A percentile compares a stretch with the other conserved stretches of the same genome.
Evolutionary conservation across 75 land plant genomes (phyloP).

Genomic region (Sequoia sempervirens): DNA sequence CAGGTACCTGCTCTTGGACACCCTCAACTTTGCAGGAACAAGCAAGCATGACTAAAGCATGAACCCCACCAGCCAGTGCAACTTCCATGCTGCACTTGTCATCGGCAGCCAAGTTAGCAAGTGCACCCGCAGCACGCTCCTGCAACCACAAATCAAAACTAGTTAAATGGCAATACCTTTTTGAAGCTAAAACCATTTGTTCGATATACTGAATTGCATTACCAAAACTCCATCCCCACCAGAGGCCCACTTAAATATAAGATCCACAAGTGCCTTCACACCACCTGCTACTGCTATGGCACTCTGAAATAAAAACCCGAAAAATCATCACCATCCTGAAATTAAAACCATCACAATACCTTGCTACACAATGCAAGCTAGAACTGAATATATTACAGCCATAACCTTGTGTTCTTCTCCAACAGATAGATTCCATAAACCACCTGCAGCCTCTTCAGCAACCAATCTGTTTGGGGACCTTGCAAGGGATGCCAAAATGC

Average conservation of each 20-base stretch:
- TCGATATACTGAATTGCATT: constrained; percentile 2
- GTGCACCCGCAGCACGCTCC: constrained; percentile 99
- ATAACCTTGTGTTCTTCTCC: constrained; percentile 98
- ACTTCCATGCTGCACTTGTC: constrained; percentile 97
- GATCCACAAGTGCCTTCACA: constrained; percentile 90
- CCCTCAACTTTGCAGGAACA: constrained; percentile 86
- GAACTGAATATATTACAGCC: neutral
- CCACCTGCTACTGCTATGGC: constrained; percentile 98
- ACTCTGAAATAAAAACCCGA: constrained; percentile 35
- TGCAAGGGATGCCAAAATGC: constrained; percentile 73
- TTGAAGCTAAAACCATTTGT: neutral
- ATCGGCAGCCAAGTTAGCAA: constrained; percentile 97
- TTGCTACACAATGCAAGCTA: neutral
- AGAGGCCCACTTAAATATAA: constrained; percentile 85
- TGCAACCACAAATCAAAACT: constrained; percentile 20
- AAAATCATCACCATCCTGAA: neutral
- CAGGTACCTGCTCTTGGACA: constrained; percentile 89
- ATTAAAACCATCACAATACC: neutral
- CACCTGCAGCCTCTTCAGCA: constrained; percentile 99
- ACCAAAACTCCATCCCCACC: constrained; percentile 94
- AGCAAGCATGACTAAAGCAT: constrained; percentile 91
- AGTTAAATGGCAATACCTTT: constrained; percentile 3
- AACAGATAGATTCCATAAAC: constrained; percentile 97
- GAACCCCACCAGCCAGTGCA: constrained; percentile 87
- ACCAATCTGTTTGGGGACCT: constrained; percentile 89